Evolutionary conservation across 805 yeast genomes (phyloP), one percentile per base, ranked within the genome.

Genomic region (Pichia exigua): DNA sequence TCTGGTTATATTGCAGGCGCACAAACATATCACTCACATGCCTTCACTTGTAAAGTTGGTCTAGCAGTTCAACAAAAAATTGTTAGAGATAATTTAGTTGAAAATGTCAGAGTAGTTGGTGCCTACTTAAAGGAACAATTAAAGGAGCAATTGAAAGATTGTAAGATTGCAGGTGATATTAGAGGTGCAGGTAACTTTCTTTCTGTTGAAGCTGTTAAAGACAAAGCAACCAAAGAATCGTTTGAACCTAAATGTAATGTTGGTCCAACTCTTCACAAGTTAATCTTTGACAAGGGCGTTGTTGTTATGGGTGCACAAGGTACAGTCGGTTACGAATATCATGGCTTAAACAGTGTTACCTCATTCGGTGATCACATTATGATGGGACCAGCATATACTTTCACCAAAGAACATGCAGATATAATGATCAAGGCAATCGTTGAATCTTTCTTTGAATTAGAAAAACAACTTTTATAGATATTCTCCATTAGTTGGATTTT

Each of bases 181-280:
- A 73, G 87, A 65, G 87, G 87, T 50, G 68, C 78, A 52, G 86
- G 85, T 54, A 76, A 79, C 41, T 81, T 81, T 65, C 72, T 82
- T 75, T 70, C 80, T 5, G 59, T 81, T 45, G 86, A 81, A 63
- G 69, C 79, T 48, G 84, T 79, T 53, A 73, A 77, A 59, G 73
- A 81, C 60, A 75, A 71, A 55, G 63, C 59, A 18, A 74, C 83
- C 20, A 79, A 78, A 58, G 77, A 76, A 61, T 68, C 75, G 13
- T 77, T 78, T 54, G 71, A 67, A 35, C 63, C 68, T 42, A 59
- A 61, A 18, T 51, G 67, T 42, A 65, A 67, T 45, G 64, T 74
- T 41, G 77, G 73, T 35, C 64, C 67, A 61, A 66, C 54, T 59
- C 60, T 69, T 24, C 54, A 60, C 44, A 58, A 65, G 28, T 59